Base-by-base conservation (phyloP, 1,284 basidiomycete genomes). In the Xerocomus nothofagi region DNA sequence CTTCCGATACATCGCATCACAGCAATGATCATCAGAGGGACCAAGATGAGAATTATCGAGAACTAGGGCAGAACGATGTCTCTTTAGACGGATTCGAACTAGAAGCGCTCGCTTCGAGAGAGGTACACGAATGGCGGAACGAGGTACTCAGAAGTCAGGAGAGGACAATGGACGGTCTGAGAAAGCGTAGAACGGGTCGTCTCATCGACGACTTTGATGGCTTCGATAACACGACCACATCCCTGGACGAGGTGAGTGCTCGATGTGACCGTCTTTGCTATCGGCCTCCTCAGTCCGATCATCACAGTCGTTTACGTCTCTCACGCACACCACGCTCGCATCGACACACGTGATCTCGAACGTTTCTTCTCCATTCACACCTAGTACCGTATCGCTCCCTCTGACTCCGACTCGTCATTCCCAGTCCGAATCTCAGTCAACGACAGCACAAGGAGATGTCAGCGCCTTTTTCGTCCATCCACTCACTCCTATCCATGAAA, bases 41-140 rank as follows among this genome's bases (percentile, higher is more conserved):
- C 21, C 37, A 6, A 39, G 50, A 47, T 15, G 56, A 55, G 23
- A 49, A 37, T 26, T 53, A 49, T 17, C 34, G 53, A 44, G n/a
- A 11, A n/a, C 36, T 12, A 12, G 47, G 14, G 9, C 39, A 20
- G 6, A 40, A 45, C 29, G 24, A 53, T 41, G 17, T 48, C 27
- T 49, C 53, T 57, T 46, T 47, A n/a, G 59, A 47, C 47, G 45
- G 26, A 2, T 67, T 74, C 26, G 82, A 85, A 57, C 69, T 86
- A 11, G 78, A 81, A 46, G 68, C 72, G 12, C 66, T 84, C 34
- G 71, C 74, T 23, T 53, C 65, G 1, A 70, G 64, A 44, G 81
- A 82, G 59, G 74, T 81, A 6, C 69, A 72, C 21, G 77, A 79
- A 63, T 82, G 82, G 82, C 70, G 79, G 50, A 73, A 65, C 6